A percentile compares a stretch with the other conserved stretches of the same genome.
Conservation (phyloP, 768 basidiomycete species). For the Mycena galopus region DNA sequence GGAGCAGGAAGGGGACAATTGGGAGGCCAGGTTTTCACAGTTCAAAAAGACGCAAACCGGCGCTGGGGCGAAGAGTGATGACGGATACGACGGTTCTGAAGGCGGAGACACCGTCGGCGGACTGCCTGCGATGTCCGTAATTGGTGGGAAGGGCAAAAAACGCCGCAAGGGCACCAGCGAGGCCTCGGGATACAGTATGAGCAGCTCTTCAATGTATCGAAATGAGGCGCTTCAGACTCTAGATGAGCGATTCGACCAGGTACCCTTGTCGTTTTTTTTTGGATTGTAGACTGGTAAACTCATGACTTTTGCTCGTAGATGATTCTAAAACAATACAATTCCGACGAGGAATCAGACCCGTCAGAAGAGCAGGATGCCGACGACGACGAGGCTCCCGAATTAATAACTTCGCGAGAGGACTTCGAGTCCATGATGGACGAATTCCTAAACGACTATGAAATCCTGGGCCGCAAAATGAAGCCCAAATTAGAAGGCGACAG, state of each 20-base stretch:
- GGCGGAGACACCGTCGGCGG: slow-evolving; percentile 85
- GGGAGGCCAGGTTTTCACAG: slow-evolving; percentile 85
- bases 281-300: neutral
- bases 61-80: slow-evolving; percentile 56
- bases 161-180: slow-evolving; percentile 82
- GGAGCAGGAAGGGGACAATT: slow-evolving; percentile 52
- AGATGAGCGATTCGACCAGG: slow-evolving; percentile 96
- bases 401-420: slow-evolving; percentile 87
- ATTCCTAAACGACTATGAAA: slow-evolving; percentile 92
- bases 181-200: slow-evolving; percentile 97
- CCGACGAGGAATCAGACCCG: slow-evolving; percentile 61
- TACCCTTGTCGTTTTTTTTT: slow-evolving; percentile 48
- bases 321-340: slow-evolving; percentile 86
- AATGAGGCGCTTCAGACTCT: slow-evolving; percentile 90
- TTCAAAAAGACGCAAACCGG: slow-evolving; percentile 73
- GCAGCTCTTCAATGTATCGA: slow-evolving; percentile 94
- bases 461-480: slow-evolving; percentile 89
- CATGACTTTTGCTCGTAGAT: slow-evolving; percentile 60
- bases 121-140: slow-evolving; percentile 80
- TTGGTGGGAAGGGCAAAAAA: slow-evolving; percentile 80
- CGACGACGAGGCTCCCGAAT: slow-evolving; percentile 75
- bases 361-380: slow-evolving; percentile 65
- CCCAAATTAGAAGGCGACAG: slow-evolving; percentile 80
- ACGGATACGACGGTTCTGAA: slow-evolving; percentile 71
- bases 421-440: slow-evolving; percentile 94